These are phyloP conservation scores for Keithomyces neogunnii DNA, from an alignment of 2,329 filamentous ascomycete species.

Conservation along the genomic window DNA sequence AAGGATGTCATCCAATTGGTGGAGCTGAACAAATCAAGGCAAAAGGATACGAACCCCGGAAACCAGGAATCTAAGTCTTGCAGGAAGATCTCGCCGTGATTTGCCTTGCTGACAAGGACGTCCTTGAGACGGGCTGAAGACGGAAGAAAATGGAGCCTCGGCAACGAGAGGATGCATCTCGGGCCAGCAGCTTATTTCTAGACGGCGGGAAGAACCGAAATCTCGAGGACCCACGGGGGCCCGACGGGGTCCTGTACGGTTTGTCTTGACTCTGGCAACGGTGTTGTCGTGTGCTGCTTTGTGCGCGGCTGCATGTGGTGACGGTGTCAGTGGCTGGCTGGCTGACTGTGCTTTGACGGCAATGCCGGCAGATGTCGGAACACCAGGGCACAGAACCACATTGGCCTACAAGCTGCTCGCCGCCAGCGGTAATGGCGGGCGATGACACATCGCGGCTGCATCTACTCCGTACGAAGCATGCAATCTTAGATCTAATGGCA, in stretches of 20 bases:
- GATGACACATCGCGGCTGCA: no score
- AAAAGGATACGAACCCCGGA: not conserved
- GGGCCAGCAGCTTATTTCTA: no score
- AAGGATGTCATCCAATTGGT: not conserved
- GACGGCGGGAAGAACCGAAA: not conserved
- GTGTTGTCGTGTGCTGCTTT: not conserved
- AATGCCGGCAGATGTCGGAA: conserved; percentile 1
- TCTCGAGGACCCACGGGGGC: not conserved
- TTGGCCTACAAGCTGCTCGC: not conserved
- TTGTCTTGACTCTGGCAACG: not conserved
- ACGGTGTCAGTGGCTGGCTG: no score
- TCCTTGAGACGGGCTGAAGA: not conserved
- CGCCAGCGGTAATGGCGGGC: not conserved
- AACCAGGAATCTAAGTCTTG: no score
- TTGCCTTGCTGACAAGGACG: no score
- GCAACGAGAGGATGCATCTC: not conserved
- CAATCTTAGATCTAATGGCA: no score
- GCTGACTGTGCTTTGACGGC: not conserved
- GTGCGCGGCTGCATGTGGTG: no score
- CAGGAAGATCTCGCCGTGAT: no score
- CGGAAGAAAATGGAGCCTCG: not conserved
- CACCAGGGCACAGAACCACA: not conserved
- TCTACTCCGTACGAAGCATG: no score
- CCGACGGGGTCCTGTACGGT: not conserved
- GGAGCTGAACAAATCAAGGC: not conserved